phyloP scores from a whole-genome alignment of 2,329 filamentous ascomycete species.

The Fusarium heterosporum region DNA sequence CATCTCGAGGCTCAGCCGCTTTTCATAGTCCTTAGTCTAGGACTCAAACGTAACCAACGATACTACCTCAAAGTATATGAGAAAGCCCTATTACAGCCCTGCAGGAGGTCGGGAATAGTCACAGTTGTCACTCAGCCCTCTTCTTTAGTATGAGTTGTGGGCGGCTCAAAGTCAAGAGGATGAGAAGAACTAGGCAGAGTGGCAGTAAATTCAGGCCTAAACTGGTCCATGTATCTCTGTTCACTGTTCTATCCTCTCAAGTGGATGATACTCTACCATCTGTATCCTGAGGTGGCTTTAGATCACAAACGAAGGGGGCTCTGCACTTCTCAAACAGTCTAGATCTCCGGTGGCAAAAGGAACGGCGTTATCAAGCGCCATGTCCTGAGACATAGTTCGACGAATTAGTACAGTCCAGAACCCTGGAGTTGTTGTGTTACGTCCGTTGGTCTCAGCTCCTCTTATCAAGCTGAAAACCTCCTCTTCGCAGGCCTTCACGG shows the following conservation, averaged over 20 bases:
- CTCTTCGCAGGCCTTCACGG: background rate
- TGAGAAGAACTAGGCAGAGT: too few species aligned
- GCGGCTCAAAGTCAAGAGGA: background rate
- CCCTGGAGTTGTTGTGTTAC: slow-evolving; percentile 6
- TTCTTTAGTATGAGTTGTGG: background rate
- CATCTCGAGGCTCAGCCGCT: slow-evolving; percentile 22
- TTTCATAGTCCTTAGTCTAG: slow-evolving; percentile 19
- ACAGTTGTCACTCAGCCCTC: slow-evolving; percentile 15
- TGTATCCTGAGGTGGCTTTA: background rate
- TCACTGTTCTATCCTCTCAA: too few species aligned
- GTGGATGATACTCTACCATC: too few species aligned
- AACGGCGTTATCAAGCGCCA: slow-evolving; percentile 7
- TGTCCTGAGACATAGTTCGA: slow-evolving; percentile 2
- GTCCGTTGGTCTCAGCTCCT: slow-evolving; percentile 27
- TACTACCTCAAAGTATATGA: slow-evolving; percentile 2
- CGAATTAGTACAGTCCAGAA: background rate
- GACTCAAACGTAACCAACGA: slow-evolving; percentile 7
- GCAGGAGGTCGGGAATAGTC: slow-evolving; percentile 28
- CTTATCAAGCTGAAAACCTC: slow-evolving; percentile 1
- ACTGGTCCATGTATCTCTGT: too few species aligned
- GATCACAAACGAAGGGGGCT: background rate
- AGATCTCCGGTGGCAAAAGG: slow-evolving; percentile 32
- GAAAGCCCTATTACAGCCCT: slow-evolving; percentile 19
- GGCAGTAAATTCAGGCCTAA: too few species aligned
- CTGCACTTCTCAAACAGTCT: slow-evolving; percentile 6